Conservation (phyloP, 805 yeast species). For the Yarrowia sp. region DNA sequence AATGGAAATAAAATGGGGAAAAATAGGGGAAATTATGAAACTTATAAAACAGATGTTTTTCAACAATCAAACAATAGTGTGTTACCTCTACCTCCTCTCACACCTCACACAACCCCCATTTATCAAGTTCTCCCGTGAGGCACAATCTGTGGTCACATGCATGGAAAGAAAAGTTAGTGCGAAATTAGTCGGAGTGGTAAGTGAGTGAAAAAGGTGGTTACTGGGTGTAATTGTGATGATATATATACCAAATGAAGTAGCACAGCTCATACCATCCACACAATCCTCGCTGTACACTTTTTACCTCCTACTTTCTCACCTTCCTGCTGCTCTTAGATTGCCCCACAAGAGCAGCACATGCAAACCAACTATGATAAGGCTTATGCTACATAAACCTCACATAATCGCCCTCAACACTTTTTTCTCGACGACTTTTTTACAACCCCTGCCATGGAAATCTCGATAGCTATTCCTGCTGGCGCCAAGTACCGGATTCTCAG, state of each 20-base stretch:
- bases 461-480: conserved; percentile 31
- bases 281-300: neutral
- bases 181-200: neutral
- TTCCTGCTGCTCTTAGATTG: neutral
- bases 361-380: conserved; percentile 21
- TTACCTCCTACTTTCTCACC: neutral
- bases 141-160: conserved; percentile 2
- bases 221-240: too few species aligned
- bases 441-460: neutral
- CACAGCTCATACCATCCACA: neutral
- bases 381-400: conserved; percentile 17
- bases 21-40: too few species aligned
- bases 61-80: too few species aligned
- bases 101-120: neutral
- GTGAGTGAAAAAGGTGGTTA: neutral
- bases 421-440: too few species aligned
- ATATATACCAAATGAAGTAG: too few species aligned
- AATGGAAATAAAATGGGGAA: too few species aligned
- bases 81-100: neutral
- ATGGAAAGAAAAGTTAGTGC: neutral
- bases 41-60: too few species aligned
- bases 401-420: neutral
- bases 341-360: neutral
- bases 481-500: conserved; percentile 35
- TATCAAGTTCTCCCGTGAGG: neutral